These are phyloP conservation scores for Boeremia lycopersici DNA, from an alignment of 2,329 filamentous ascomycete genomes.

Conservation along the genomic window DNA sequence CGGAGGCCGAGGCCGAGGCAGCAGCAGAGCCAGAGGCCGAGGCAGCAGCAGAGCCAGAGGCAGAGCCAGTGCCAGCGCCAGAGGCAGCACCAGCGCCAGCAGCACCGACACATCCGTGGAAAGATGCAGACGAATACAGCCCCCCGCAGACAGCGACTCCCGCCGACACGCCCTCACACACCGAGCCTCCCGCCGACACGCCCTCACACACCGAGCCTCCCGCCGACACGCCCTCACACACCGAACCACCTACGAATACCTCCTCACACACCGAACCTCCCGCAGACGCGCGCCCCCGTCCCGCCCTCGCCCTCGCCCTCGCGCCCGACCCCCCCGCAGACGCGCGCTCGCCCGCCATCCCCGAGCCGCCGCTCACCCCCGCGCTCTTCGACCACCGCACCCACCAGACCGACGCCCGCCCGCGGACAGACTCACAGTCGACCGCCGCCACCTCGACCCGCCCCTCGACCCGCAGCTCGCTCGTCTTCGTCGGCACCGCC, in stretches of 20 bases:
- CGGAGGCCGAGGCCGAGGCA: not conserved
- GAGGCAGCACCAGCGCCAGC: no score
- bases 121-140: no score
- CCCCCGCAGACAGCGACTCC: no score
- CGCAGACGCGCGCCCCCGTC: no score
- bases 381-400: constrained; percentile 45
- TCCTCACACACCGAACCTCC: no score
- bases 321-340: constrained; percentile 7
- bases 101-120: not conserved
- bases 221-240: no score
- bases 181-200: no score
- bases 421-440: constrained; percentile 66
- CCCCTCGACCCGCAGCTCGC: constrained; percentile 79
- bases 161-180: no score
- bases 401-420: constrained; percentile 39
- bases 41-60: constrained; percentile 18
- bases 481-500: constrained; percentile 93
- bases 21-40: not conserved
- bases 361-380: constrained; percentile 40
- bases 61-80: not conserved
- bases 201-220: no score
- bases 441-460: constrained; percentile 54
- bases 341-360: constrained; percentile 34
- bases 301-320: no score
- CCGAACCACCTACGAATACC: no score